Conservation (phyloP, 2,329 filamentous ascomycete species). For the Cryphonectria nitschkei region DNA sequence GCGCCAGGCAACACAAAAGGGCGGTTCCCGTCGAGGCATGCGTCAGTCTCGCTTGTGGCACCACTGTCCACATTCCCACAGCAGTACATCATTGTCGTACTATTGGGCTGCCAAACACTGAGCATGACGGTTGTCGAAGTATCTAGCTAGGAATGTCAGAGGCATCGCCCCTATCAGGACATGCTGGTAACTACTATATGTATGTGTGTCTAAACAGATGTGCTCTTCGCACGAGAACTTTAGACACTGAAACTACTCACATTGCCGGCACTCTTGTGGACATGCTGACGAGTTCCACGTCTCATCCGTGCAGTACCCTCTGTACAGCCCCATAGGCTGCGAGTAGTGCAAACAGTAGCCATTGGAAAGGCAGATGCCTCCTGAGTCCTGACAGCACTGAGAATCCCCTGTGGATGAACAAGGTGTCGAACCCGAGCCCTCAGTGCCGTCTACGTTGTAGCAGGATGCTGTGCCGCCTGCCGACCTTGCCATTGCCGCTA, state of each 20-base stretch:
- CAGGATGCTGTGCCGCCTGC: background rate
- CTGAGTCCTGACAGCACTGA: background rate
- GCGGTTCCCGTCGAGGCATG: conserved; percentile 7
- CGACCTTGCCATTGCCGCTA: background rate
- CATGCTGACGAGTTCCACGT: conserved; percentile 12
- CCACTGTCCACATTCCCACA: conserved; percentile 10
- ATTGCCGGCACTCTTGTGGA: conserved; percentile 1
- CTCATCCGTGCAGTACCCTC: conserved; percentile 16
- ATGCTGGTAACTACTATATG: no score
- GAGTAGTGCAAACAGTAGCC: conserved; percentile 18
- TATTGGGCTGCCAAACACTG: conserved; percentile 4
- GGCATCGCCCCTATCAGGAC: background rate
- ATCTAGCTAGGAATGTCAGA: background rate
- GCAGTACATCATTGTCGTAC: conserved; percentile 6
- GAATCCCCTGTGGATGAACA: conserved; percentile 14
- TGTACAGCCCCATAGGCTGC: conserved; percentile 14
- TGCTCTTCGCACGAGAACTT: background rate
- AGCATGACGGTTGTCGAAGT: background rate
- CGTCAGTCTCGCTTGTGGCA: conserved; percentile 1
- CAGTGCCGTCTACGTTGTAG: conserved; percentile 8
- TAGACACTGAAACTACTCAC: background rate
- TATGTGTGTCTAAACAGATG: background rate
- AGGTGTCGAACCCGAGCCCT: background rate
- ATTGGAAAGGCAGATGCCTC: conserved; percentile 19
- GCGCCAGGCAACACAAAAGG: conserved; percentile 1